Evolutionary conservation across 2,329 filamentous ascomycete genomes (phyloP), one percentile per base, ranked within the genome.

Genomic region (Fusarium metavorans): DNA sequence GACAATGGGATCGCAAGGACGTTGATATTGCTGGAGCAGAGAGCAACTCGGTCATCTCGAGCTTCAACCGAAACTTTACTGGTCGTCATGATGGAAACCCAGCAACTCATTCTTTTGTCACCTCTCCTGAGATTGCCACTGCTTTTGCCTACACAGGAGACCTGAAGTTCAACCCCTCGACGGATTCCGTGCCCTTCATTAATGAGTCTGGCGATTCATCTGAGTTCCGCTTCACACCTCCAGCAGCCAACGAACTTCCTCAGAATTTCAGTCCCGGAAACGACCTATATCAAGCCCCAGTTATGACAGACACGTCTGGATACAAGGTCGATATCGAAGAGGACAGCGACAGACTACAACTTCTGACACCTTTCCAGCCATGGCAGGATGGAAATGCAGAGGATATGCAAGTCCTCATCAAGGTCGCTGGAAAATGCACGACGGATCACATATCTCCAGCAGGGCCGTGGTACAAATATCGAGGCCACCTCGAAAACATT

Each of bases 91-190:
- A 84, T 64, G 74, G 81, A 5, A 83, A 84, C 41, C 81, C 85
- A 2, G 85, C 84, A 32, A 88, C 86, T 0, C 85, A 86, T 76
- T 85, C 85, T 1, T 87, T 88, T 2, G 81, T 56, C 50, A 56
- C 50, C 1, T 56, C 50, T 6, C 50, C 50, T 13, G 50, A 56
- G 50, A 56, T 56, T 16, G 50, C 50, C n/a, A 56, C 50, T 0
- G 30, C 50, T n/a, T 56, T 56, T 23, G 50, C 50, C 30, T 56
- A 56, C 50, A 56, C 50, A 8, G 50, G 50, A 9, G 50, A 56
- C 14, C 27, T 56, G 4, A 56, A 20, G n/a, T 34, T 56, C 30
- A 56, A 56, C 50, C 50, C 50, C 23, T 10, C 30, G 8, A 56
- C 50, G 1, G 50, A 56, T 1, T 32, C 30, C 5, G 50, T 56